phyloP scores from a whole-genome alignment of 352 stramenopile species.

The Pythium brassicae region DNA sequence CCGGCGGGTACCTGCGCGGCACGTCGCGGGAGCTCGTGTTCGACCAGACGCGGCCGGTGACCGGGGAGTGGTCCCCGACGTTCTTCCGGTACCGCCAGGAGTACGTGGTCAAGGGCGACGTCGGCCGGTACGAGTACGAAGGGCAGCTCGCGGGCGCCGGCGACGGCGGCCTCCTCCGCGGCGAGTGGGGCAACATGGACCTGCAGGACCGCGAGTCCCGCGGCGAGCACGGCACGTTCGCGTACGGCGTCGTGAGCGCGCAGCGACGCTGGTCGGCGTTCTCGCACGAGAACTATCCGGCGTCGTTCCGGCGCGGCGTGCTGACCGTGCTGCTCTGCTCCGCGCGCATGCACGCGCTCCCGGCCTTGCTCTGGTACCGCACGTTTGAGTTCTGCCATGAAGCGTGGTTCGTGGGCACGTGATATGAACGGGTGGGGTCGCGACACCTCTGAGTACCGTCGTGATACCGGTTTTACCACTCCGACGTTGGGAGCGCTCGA shows the following conservation, averaged over 20 bases:
- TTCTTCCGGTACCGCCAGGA: constrained; percentile 43
- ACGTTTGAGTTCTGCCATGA: constrained; percentile 56
- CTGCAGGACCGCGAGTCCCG: constrained; percentile 16
- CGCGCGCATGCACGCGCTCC: constrained; percentile 31
- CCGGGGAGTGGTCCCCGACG: constrained; percentile 30
- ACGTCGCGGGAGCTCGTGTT: constrained; percentile 54
- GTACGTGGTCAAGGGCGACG: constrained; percentile 57
- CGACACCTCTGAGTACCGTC: no score
- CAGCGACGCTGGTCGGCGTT: constrained; percentile 38
- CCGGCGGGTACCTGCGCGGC: constrained; percentile 30
- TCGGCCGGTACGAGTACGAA: constrained; percentile 50
- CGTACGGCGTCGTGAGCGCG: constrained; percentile 35
- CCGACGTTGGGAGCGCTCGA: no score
- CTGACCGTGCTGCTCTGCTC: constrained; percentile 45
- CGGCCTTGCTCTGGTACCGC: constrained; percentile 39
- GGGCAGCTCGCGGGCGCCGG: constrained; percentile 21
- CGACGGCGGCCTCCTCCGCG: constrained; percentile 39
- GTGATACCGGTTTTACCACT: no score
- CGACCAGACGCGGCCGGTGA: constrained; percentile 36
- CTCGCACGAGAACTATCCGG: constrained; percentile 44
- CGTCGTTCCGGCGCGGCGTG: constrained; percentile 30
- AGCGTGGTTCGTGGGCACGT: constrained; percentile 34
- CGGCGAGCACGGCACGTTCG: constrained; percentile 59
- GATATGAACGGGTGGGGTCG: no score
- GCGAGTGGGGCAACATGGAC: constrained; percentile 47